Base-by-base conservation (phyloP, 2,329 filamentous ascomycete genomes). In the Trichoderma hamatum region DNA sequence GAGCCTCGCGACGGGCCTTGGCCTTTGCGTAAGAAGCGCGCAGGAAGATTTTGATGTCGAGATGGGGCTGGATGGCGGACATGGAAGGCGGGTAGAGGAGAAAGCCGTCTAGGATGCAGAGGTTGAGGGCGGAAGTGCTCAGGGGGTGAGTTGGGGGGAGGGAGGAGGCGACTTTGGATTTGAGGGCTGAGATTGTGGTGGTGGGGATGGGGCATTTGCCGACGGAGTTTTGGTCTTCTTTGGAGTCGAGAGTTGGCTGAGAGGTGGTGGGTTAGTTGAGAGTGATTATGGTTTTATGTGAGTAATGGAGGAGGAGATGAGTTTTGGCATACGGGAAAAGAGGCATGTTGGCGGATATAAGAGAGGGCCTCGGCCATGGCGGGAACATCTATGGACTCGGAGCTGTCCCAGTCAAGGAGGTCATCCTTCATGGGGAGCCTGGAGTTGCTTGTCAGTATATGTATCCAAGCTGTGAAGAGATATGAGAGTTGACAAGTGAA, bases 331-430 rank as follows among this genome's bases (percentile, higher is more conserved):
- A 89, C 88, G 58, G 88, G 88, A 75, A 89, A 87, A 16, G 82
- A 82, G 67, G 93, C 94, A 52, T 92, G 83, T 43, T 84, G 73
- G 58, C 88, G 89, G 74, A 97, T 92, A 76, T 96, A 87, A 52
- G 82, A 75, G 7, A 99, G 84, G 0, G 92, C 87, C 5, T 84
- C 80, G 19, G 86, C 83, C 77, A 98, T 89, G 63, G 86, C 85
- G 0, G 86, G 82, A 32, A 97, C 84, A 72, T 94, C 87, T 67
- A 99, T 83, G 10, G 94, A 86, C 72, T 90, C 91, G 19, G 92
- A 84, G 74, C 94, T 97, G 80, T 99, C 96, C 95, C 96, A 98
- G 81, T 99, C 94, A 72, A 91, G 84, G 14, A 97, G 82, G 16
- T 85, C 88, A 70, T 89, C 75, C 72, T 82, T 87, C 21, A 77